Conservation (phyloP, 2,329 filamentous ascomycete species). For the Epichloe elymi region DNA sequence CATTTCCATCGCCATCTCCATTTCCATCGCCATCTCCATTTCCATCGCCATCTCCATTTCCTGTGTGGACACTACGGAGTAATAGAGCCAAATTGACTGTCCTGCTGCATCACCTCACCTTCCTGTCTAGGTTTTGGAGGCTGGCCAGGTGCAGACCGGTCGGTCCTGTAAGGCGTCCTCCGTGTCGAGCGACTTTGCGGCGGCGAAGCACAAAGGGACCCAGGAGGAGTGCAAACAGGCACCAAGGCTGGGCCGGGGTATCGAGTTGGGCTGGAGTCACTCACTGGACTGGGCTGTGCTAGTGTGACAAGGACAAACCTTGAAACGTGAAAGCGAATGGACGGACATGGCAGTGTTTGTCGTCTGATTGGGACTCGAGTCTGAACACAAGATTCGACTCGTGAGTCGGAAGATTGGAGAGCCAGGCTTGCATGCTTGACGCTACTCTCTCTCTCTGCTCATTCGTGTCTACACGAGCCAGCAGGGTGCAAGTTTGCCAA, state of each 20-base stretch:
- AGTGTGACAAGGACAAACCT: too few species aligned
- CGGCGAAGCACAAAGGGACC: neutral
- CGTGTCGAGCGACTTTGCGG: neutral
- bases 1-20: too few species aligned
- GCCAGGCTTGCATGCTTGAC: neutral
- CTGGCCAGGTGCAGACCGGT: neutral
- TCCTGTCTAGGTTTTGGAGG: neutral
- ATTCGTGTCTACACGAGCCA: neutral
- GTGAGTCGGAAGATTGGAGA: too few species aligned
- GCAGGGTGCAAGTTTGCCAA: neutral
- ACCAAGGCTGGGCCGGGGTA: neutral
- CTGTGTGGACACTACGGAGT: too few species aligned
- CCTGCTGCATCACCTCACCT: too few species aligned
- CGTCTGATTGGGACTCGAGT: too few species aligned
- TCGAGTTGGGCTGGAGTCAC: neutral
- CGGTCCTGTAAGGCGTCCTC: neutral
- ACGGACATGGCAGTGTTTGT: too few species aligned
- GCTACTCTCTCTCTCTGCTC: neutral
- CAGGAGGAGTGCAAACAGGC: neutral
- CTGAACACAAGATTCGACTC: too few species aligned
- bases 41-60: too few species aligned
- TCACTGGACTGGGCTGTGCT: neutral
- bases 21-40: too few species aligned
- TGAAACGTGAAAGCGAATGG: too few species aligned
- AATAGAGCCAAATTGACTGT: too few species aligned